These are phyloP conservation scores for Macaranga tanarius DNA, from an alignment of 441 rosid species.

Conservation along the genomic window DNA sequence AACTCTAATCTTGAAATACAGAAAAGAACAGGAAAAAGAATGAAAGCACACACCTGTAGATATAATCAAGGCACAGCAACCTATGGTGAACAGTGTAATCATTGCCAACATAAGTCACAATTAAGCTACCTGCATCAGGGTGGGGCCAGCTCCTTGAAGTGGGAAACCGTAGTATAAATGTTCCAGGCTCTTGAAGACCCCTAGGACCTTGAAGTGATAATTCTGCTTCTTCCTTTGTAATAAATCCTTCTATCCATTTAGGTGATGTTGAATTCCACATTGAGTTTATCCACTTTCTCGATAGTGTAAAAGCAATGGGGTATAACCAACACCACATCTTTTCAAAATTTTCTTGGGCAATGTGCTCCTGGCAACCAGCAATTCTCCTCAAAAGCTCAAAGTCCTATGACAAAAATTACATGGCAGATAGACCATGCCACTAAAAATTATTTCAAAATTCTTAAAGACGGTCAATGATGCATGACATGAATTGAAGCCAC, in stretches of 20 bases:
- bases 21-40: not conserved
- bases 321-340: slow-evolving; percentile 90
- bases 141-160: slow-evolving; percentile 95
- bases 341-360: slow-evolving; percentile 84
- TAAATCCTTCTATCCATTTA: slow-evolving; percentile 87
- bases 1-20: not conserved
- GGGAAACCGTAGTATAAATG: slow-evolving; percentile 79
- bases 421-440: not conserved
- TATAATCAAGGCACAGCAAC: slow-evolving; percentile 54
- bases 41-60: slow-evolving; percentile 42
- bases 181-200: slow-evolving; percentile 81
- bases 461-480: not conserved
- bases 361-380: slow-evolving; percentile 63
- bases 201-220: slow-evolving; percentile 63
- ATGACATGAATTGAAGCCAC: not conserved
- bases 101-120: slow-evolving; percentile 68
- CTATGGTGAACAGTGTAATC: slow-evolving; percentile 60
- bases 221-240: slow-evolving; percentile 92
- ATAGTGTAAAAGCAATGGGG: slow-evolving; percentile 68
- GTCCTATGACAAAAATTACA: slow-evolving; percentile 47
- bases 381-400: slow-evolving; percentile 61
- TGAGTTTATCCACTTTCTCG: slow-evolving; percentile 51
- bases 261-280: slow-evolving; percentile 67
- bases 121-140: slow-evolving; percentile 86
- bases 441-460: not conserved